A percentile compares a stretch with the other conserved stretches of the same genome.
Evolutionary conservation across 441 rosid genomes (phyloP).

Genomic region (Gossypium schwendimanii): DNA sequence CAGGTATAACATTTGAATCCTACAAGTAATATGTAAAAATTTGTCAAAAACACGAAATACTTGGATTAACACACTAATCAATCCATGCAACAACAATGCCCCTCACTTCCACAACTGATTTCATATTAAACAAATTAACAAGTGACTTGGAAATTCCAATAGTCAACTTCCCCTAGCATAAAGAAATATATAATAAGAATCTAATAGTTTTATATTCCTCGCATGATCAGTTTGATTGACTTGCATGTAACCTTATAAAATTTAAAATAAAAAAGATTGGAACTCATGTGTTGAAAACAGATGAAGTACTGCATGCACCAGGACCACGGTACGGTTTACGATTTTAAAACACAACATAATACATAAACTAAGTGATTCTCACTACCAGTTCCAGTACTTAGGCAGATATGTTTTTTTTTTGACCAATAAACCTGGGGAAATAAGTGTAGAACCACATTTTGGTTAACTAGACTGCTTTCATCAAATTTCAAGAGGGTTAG

Average conservation of each 20-base stretch:
- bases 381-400: not conserved
- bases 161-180: not conserved
- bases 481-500: not conserved
- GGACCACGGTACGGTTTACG: not conserved
- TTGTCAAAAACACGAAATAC: not conserved
- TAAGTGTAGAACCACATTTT: not conserved
- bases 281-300: not conserved
- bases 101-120: not conserved
- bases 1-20: not conserved
- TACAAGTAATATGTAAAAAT: not conserved
- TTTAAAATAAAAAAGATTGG: not conserved
- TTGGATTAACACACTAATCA: not conserved
- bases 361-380: conserved; percentile 2
- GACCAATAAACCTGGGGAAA: not conserved
- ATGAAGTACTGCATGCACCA: not conserved
- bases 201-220: not conserved
- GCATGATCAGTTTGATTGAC: not conserved
- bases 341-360: conserved; percentile 1
- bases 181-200: not conserved
- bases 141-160: not conserved
- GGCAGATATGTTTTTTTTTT: not conserved
- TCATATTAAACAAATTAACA: not conserved
- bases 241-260: not conserved
- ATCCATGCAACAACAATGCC: not conserved
- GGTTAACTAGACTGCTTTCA: not conserved